Evolutionary conservation across 352 stramenopile genomes (phyloP), one percentile per base, ranked within the genome.

Genomic region (Globisporangium perplexum): DNA sequence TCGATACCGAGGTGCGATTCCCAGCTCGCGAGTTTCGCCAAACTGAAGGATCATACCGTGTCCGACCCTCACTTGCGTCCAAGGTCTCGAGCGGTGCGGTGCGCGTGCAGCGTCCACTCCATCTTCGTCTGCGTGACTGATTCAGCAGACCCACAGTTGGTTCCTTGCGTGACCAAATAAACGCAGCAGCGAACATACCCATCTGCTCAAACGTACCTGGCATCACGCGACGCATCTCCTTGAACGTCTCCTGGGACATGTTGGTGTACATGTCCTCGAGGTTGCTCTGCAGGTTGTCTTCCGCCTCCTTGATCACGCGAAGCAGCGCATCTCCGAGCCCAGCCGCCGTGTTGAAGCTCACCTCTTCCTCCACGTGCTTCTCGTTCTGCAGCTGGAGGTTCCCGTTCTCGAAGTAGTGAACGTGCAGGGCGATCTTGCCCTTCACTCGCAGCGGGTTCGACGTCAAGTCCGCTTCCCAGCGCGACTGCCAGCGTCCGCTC

Each of bases 381-480:
- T 71, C 65, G 47, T 72, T 91, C 59, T 96, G 81, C 41, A 98
- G 62, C 72, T 98, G 91, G 46, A 98, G 68, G 61, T 98, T 98
- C 31, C 92, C 93, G 68, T 98, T 96, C 74, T 98, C 93, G 75
- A 97, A 98, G 72, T 97, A 98, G 69, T 98, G 93, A 28, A 94
- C 90, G 55, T 91, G 86, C 38, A 98, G 65, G 50, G 83, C 60
- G 51, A 96, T 90, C 23, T 53, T 75, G 50, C 88, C 87, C 26
- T 65, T 66, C 12, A 89, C 55, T 4, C 47, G 59, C 20, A 76
- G 43, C 1, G 71, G 77, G n/a, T 82, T 76, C 4, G 66, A 55
- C 14, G 68, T 72, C 55, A 90, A 50, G 28, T 88, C 77, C 50
- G 89, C 60, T n/a, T 87, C 69, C 82, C 82, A 94, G 8, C 67